These are phyloP conservation scores for Schizophyllum amplum DNA, from an alignment of 1,284 basidiomycete genomes.

Conservation along the genomic window DNA sequence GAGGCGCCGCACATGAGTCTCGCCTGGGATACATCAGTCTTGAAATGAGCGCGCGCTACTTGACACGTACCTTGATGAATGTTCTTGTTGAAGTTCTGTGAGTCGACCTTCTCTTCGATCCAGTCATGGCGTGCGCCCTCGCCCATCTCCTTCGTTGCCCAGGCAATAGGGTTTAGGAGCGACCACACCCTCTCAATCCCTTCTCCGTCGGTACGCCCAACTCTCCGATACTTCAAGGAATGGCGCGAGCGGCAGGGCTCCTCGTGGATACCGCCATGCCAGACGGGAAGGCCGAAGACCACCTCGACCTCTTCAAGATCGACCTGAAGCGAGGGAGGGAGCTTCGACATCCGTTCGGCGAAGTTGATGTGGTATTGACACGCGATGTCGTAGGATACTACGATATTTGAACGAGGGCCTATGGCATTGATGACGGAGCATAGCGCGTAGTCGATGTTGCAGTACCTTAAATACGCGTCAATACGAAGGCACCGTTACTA, in stretches of 20 bases:
- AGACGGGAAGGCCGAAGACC: constrained; percentile 4
- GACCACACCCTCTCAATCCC: constrained; percentile 24
- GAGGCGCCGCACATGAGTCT: constrained; percentile 2
- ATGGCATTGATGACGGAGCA: constrained; percentile 2
- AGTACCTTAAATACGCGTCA: too few species aligned
- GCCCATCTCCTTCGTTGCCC: constrained; percentile 25
- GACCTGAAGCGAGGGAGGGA: too few species aligned
- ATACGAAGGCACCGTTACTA: too few species aligned
- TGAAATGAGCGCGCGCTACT: neutral
- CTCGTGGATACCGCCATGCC: constrained; percentile 6
- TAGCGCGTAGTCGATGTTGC: constrained; percentile 16
- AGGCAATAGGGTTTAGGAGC: constrained; percentile 17
- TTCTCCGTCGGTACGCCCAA: constrained; percentile 27
- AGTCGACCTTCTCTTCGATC: constrained; percentile 17
- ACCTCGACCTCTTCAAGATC: too few species aligned
- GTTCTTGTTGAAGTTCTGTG: neutral
- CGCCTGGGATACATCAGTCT: constrained; percentile 1
- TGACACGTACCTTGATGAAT: neutral
- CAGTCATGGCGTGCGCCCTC: constrained; percentile 22
- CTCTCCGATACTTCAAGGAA: constrained; percentile 14
- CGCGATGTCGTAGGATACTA: constrained; percentile 18
- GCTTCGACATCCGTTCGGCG: neutral
- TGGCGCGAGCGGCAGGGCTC: constrained; percentile 5
- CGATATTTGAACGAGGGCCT: too few species aligned
- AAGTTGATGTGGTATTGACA: constrained; percentile 14